Base-by-base conservation (phyloP, 2,329 filamentous ascomycete species). In the Colletotrichum scovillei region DNA sequence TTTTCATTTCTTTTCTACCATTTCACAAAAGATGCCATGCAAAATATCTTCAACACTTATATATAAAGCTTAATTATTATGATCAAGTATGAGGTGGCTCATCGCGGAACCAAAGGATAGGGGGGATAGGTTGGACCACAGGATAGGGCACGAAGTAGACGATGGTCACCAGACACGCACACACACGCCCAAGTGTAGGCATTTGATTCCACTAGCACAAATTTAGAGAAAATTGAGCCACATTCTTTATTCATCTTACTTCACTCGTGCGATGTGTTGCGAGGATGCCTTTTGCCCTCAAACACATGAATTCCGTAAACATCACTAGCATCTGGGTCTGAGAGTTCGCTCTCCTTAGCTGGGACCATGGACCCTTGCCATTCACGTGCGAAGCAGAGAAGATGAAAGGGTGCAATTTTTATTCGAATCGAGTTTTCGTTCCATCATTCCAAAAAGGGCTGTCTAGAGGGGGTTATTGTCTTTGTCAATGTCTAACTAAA, bases 401-500 rank as follows among this genome's bases (percentile, higher is more conserved):
- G 14, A 9, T 19, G 0, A 28, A 52, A 14, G 19, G 5, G 9
- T 19, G n/a, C 19, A 19, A 52, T 19, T 19, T 6, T 3, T 4
- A 19, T 32, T 14, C n/a, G 35, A 22, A 62, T 35, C 28, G 60
- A 42, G 65, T 57, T 56, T 64, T 70, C 71, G 49, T 65, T 69
- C 60, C 67, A 65, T 73, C 67, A 26, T 73, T 66, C 16, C 60
- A 55, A 22, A 63, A 63, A 69, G 24, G 66, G 46, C 71, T 71
- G 30, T 70, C 67, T 71, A 71, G 56, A 59, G 38, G n/a, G 60
- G 4, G 12, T 16, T 26, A 2, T 32, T 71, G 55, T 70, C 52
- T 70, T 49, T 53, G 32, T 65, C 63, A 56, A 56, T 65, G 63
- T 30, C 63, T 24, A 24, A 35, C 32, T 35, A 11, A 35, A 30